phyloP scores from a whole-genome alignment of 257 asterid species.

The Solanum bulbocastanum region DNA sequence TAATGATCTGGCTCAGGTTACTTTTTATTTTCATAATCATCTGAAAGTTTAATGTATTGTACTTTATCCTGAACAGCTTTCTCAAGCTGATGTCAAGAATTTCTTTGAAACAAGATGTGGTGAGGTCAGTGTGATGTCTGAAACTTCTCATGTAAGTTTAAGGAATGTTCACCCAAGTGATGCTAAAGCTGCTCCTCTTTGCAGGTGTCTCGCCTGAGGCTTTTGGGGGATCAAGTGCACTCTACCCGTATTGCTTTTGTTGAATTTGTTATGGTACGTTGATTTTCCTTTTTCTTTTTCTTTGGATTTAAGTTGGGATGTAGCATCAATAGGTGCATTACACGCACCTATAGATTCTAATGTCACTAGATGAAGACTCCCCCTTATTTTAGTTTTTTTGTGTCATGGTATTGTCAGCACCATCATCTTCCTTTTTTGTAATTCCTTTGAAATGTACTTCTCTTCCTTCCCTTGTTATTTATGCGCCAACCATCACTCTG shows the following conservation, averaged over 20 bases:
- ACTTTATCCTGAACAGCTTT: conserved; percentile 31
- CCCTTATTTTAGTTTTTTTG: not conserved
- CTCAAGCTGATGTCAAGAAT: conserved; percentile 73
- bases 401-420: not conserved
- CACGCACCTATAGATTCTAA: not conserved
- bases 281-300: not conserved
- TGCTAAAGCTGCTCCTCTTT: not conserved
- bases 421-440: not conserved
- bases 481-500: not conserved
- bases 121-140: conserved; percentile 37
- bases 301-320: not conserved
- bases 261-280: conserved; percentile 68
- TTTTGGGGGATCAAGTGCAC: conserved; percentile 90
- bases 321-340: not conserved
- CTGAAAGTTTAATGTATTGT: not conserved
- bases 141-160: not conserved
- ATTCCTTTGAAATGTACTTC: not conserved
- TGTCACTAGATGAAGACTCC: not conserved
- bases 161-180: not conserved
- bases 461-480: not conserved
- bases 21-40: not conserved
- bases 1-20: not conserved
- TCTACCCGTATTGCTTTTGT: conserved; percentile 88
- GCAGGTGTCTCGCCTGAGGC: conserved; percentile 94
- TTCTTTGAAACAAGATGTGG: conserved; percentile 91